Evolutionary conservation across 2,329 filamentous ascomycete species (phyloP), one percentile per base, ranked within the genome.

Genomic region (Pseudogymnoascus destructans): DNA sequence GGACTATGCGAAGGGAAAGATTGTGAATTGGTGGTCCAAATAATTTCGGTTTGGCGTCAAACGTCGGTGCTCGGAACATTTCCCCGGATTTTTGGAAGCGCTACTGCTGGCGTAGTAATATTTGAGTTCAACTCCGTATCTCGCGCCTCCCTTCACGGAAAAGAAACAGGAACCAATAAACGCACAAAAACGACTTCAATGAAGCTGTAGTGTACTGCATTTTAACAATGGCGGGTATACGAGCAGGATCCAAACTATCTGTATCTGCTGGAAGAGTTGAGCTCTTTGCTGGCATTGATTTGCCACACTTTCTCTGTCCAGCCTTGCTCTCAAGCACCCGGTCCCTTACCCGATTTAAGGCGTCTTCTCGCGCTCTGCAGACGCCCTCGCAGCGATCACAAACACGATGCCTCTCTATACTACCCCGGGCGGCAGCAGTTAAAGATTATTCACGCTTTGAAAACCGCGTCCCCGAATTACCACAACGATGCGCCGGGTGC

Each of bases 401-500:
- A 15, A 19, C 2, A 30, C 17, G 46, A 52, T 52, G 46, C 3
- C 46, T 52, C 15, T 52, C 46, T 30, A 17, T 30, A 52, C 25
- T 30, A 11, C 25, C 46, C 25, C 25, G 46, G 25, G n/a, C 42
- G n/a, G 5, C 46, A 30, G 25, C 23, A 52, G 21, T 30, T 30
- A 17, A 30, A 17, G 46, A 52, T 30, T 30, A 52, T 52, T 19
- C 25, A 19, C 46, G 25, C 46, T 10, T 52, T 30, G 46, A 52
- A 52, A 19, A 3, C 25, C 25, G 46, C 23, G 19, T 23, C 32
- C 23, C 36, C 13, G 35, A 56, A 49, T 71, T 86, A 1, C 82
- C 84, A 0, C 64, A 74, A 9, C 79, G 78, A 62, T 87, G 84
- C 64, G 75, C 75, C 10, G 84, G 84, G 33, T 87, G 84, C 66